phyloP scores from a whole-genome alignment of 2,329 filamentous ascomycete genomes.

The Aspergillus pseudotamarii region DNA sequence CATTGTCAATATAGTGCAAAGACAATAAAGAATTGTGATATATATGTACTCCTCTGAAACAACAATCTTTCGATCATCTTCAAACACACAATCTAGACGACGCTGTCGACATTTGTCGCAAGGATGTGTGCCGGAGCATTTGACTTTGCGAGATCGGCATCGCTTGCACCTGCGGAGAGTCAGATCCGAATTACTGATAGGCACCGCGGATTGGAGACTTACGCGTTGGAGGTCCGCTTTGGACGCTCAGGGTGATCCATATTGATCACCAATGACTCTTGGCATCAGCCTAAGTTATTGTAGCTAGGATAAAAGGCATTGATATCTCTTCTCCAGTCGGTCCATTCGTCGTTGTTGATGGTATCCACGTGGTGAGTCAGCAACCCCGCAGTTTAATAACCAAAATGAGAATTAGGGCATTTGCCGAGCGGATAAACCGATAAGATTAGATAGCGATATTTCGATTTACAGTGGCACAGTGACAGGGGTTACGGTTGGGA shows the following conservation, averaged over 20 bases:
- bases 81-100: constrained; percentile 40
- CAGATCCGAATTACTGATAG: background rate
- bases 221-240: constrained; percentile 26
- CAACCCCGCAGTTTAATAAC: constrained; percentile 9
- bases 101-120: constrained; percentile 42
- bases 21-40: background rate
- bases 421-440: background rate
- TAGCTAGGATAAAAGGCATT: background rate
- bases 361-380: constrained; percentile 10
- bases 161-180: constrained; percentile 35
- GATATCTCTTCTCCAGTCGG: background rate
- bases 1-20: background rate
- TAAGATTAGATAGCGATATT: background rate
- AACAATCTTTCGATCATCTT: constrained; percentile 48
- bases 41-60: constrained; percentile 45
- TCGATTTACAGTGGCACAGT: too few species aligned
- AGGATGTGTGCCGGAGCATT: constrained; percentile 40
- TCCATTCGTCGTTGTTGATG: background rate
- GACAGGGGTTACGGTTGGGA: too few species aligned
- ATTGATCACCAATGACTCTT: background rate
- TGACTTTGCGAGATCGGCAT: constrained; percentile 44
- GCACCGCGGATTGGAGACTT: background rate
- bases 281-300: background rate
- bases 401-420: background rate
- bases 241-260: constrained; percentile 20